Conservation (phyloP, 345 rosid genomes). For the Eucalyptus leucophloia region DNA sequence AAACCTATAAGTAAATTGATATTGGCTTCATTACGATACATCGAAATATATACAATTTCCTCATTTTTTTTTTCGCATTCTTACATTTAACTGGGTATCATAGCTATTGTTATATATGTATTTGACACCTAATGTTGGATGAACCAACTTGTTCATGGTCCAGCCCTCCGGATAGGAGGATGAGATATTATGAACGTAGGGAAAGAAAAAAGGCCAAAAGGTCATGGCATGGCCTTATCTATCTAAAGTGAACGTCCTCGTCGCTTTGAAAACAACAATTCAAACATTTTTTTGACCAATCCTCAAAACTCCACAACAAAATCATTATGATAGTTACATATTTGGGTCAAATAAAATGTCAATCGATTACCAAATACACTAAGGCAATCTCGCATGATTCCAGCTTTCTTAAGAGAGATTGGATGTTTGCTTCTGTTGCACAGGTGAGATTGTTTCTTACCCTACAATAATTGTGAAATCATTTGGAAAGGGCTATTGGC, state of each 20-base stretch:
- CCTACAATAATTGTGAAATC: neutral
- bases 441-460: neutral
- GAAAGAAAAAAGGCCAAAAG: neutral
- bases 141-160: neutral
- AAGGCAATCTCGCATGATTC: neutral
- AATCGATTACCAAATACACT: neutral
- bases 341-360: neutral
- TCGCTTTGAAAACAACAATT: neutral
- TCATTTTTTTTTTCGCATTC: no score
- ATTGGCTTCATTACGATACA: rapidly evolving
- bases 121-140: no score
- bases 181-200: neutral
- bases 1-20: no score
- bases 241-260: neutral
- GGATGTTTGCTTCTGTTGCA: neutral
- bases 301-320: neutral
- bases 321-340: neutral
- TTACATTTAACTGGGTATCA: no score
- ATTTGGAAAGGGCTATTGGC: neutral
- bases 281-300: neutral
- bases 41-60: no score
- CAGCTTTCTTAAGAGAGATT: neutral
- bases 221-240: neutral
- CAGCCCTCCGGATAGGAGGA: neutral
- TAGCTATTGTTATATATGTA: no score